Base-by-base conservation (phyloP, 2,329 filamentous ascomycete genomes). In the Ophiostoma montium region DNA sequence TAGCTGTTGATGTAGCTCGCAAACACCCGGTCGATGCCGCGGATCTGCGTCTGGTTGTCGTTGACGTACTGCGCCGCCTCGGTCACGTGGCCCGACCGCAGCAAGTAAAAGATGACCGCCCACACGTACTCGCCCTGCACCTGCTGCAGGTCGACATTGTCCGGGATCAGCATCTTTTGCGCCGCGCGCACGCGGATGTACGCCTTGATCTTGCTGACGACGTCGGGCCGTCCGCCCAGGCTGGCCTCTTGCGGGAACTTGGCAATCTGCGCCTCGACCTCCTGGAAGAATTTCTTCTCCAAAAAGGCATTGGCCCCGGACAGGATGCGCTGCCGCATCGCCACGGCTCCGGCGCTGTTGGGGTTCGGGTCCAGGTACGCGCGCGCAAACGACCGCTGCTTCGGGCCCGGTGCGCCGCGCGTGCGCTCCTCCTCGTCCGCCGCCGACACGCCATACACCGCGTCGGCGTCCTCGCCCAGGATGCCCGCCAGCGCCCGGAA, bases 51-150 rank as follows among this genome's bases (percentile, higher is more conserved):
- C 57, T 80, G 78, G 61, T 90, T 84, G 54, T 79, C 76, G 58
- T 82, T 82, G 51, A 96, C 86, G 63, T 95, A 98, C 54, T 84
- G 76, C 30, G 85, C 81, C 15, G 90, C 90, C 63, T 96, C 90
- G 15, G 75, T 74, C 47, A 92, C 74, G 56, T 94, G 82, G 46
- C 92, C 92, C 53, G 84, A 84, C 42, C 92, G 80, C 21, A 98
- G 70, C 36, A 96, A 75, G 65, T 87, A 96, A 68, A 94, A 98
- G 41, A 98, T 80, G 46, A 95, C 75, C 39, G 89, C 88, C 92
- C 92, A 98, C 55, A 89, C 84, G 59, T 84, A 92, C 62, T 95
- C 89, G 47, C 84, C 80, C 38, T 80, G 79, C 44, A 89, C 75
- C 62, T 81, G 78, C 63, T 94, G 86, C 43, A 95, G 71, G 55